These are phyloP conservation scores for Scheffersomyces segobiensis DNA, from an alignment of 1,139 yeast genomes.

Conservation along the genomic window DNA sequence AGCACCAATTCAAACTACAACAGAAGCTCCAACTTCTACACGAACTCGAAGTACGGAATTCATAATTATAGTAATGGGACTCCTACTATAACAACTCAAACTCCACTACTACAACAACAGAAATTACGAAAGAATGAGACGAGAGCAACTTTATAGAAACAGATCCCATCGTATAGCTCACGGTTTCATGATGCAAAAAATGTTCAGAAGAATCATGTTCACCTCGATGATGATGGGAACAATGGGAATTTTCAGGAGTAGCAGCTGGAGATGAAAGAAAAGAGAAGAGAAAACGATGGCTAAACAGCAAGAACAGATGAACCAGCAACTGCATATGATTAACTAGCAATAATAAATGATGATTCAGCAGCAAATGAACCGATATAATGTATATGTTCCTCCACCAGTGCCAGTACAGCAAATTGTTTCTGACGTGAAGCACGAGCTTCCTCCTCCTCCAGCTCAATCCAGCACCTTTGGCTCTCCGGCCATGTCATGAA, in stretches of 20 bases:
- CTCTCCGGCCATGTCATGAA: not conserved
- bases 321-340: not conserved
- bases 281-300: conserved; percentile 1
- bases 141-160: not conserved
- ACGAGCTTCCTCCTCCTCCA: not conserved
- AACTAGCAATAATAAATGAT: not conserved
- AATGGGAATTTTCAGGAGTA: conserved; percentile 5
- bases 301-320: not conserved
- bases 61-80: not conserved
- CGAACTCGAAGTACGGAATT: not conserved
- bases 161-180: not conserved
- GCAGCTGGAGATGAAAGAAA: conserved; percentile 3
- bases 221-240: not conserved
- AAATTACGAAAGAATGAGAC: not conserved
- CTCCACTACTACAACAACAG: not conserved
- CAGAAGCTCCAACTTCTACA: not conserved
- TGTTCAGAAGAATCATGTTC: not conserved
- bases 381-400: not conserved
- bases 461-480: not conserved
- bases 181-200: not conserved
- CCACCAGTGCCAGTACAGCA: not conserved
- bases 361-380: not conserved
- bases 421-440: not conserved
- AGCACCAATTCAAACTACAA: not conserved
- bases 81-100: not conserved